phyloP scores from a whole-genome alignment of 306 rosid genomes.

The Carpinus viminea region DNA sequence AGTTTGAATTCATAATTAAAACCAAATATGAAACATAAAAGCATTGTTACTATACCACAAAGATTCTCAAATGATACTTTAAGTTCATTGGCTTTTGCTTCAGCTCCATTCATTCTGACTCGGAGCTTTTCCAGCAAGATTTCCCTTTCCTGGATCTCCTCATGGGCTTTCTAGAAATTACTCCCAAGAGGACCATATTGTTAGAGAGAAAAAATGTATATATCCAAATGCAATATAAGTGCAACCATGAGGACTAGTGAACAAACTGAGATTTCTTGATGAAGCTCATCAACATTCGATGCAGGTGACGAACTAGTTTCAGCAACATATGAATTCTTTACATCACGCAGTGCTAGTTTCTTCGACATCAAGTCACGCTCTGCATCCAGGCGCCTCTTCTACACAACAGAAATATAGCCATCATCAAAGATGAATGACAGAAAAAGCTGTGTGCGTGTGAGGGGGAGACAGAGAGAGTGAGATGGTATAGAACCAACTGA shows the following conservation, averaged over 20 bases:
- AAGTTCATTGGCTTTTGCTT: slow-evolving; percentile 48
- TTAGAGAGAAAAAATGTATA: slow-evolving; percentile 8
- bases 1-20: slow-evolving; percentile 19
- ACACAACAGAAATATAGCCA: slow-evolving; percentile 8
- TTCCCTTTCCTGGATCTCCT: slow-evolving; percentile 45
- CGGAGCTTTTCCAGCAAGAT: slow-evolving; percentile 39
- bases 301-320: slow-evolving; percentile 51
- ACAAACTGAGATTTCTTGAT: slow-evolving; percentile 73
- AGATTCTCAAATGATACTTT: slow-evolving; percentile 63
- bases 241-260: slow-evolving; percentile 15
- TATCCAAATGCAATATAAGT: neutral
- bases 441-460: neutral
- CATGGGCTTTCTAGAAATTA: slow-evolving; percentile 51
- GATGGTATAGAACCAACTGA: neutral
- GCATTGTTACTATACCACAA: slow-evolving; percentile 49
- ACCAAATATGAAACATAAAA: slow-evolving; percentile 22
- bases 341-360: slow-evolving; percentile 55
- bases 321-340: slow-evolving; percentile 39
- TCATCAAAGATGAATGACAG: neutral
- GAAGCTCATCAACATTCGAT: slow-evolving; percentile 70
- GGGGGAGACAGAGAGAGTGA: neutral
- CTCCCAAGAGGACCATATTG: slow-evolving; percentile 20
- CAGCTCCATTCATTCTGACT: slow-evolving; percentile 53
- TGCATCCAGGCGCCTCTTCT: slow-evolving; percentile 53
- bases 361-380: slow-evolving; percentile 45